Evolutionary conservation across 2,329 filamentous ascomycete genomes (phyloP).

Genomic region (Pleoardoris graminearum): DNA sequence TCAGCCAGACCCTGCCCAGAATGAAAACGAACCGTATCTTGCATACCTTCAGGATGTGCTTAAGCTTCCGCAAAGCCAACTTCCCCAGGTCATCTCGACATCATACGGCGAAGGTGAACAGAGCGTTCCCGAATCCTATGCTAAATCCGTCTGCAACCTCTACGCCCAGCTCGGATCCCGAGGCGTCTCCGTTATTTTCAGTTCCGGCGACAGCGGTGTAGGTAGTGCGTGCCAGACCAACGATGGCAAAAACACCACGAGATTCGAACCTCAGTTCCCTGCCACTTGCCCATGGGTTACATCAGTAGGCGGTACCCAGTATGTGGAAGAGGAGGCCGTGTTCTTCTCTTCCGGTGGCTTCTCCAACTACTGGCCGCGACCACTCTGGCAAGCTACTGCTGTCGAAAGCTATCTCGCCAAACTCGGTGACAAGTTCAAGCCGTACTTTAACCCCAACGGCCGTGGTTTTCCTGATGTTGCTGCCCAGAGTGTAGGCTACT

Average conservation of each 20-base stretch:
- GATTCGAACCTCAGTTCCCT: conserved; percentile 66
- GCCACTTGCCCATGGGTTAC: conserved; percentile 70
- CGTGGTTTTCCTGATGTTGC: conserved; percentile 67
- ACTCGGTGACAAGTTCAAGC: conserved; percentile 48
- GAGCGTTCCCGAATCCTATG: conserved; percentile 63
- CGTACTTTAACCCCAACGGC: conserved; percentile 57
- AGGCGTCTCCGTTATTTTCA: conserved; percentile 65
- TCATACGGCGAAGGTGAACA: conserved; percentile 71
- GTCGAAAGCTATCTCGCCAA: conserved; percentile 51
- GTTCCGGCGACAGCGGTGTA: conserved; percentile 64
- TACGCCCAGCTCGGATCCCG: conserved; percentile 67
- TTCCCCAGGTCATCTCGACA: conserved; percentile 66
- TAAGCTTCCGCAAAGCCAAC: conserved; percentile 50
- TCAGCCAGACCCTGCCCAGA: conserved; percentile 43
- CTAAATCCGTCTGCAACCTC: conserved; percentile 63
- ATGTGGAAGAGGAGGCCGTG: conserved; percentile 41
- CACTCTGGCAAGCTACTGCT: conserved; percentile 52
- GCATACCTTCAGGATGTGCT: conserved; percentile 63
- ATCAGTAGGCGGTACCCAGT: conserved; percentile 63
- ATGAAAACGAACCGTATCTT: conserved; percentile 69
- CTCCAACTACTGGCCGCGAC: conserved; percentile 53
- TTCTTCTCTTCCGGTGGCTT: conserved; percentile 59
- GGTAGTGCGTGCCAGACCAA: conserved; percentile 59
- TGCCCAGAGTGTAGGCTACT: conserved; percentile 53
- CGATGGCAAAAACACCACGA: conserved; percentile 59